phyloP scores from a whole-genome alignment of 2,329 filamentous ascomycete genomes.

The Apiospora koreana region DNA sequence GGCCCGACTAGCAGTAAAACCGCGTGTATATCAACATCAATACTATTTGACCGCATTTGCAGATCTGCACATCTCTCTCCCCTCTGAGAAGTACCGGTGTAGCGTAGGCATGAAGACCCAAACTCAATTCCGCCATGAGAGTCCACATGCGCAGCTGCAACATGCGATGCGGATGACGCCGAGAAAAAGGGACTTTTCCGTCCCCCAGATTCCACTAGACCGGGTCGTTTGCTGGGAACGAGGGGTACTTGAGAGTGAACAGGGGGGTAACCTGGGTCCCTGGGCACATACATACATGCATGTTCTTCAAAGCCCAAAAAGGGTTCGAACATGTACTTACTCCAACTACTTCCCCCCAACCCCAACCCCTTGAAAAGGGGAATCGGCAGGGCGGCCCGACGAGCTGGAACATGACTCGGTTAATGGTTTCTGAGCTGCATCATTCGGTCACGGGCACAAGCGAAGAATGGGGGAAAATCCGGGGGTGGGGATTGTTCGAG shows the following conservation, averaged over 20 bases:
- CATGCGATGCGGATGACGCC: neutral
- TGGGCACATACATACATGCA: too few relatives aligned
- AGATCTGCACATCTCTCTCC: neutral
- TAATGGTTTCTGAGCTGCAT: neutral
- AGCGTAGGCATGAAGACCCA: too few relatives aligned
- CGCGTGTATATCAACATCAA: neutral
- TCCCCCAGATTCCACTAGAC: neutral
- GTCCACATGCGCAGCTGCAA: neutral
- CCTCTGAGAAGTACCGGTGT: too few relatives aligned
- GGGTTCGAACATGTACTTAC: neutral
- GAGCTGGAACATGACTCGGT: neutral
- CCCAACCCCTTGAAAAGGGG: neutral
- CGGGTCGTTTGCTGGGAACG: neutral
- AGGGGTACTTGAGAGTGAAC: neutral
- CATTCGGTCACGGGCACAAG: neutral
- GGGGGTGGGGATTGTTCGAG: neutral
- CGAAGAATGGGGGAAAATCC: slow-evolving; percentile 1
- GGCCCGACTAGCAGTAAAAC: neutral
- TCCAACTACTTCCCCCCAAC: neutral
- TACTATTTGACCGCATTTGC: neutral
- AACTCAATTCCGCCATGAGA: neutral
- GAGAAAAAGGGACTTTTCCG: neutral
- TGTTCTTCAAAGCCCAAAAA: neutral
- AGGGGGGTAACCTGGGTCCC: neutral
- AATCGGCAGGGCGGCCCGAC: neutral